phyloP scores from a whole-genome alignment of 208 protist species.

The Tritrichomonas foetus region DNA sequence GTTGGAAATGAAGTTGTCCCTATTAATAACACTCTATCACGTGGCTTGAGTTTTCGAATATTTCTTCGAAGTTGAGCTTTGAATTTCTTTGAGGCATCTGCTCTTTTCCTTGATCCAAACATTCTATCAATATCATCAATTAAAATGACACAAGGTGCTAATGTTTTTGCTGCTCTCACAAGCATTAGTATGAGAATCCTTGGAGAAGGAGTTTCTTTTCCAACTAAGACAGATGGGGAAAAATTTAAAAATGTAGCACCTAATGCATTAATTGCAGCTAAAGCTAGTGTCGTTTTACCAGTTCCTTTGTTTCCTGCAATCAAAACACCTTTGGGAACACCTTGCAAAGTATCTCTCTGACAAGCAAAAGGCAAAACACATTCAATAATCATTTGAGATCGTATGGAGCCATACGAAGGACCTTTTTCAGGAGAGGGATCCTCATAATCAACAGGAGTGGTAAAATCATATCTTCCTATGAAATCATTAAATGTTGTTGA shows the following conservation, averaged over 20 bases:
- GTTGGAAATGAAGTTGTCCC: background rate
- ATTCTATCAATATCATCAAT: constrained; percentile 18
- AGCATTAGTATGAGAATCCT: background rate
- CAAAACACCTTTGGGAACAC: background rate
- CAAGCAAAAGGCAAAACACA: background rate
- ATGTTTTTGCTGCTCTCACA: background rate
- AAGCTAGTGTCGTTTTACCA: constrained; percentile 5
- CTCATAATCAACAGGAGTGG: background rate
- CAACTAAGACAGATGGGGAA: background rate
- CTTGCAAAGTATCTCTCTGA: background rate
- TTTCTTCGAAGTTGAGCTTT: background rate
- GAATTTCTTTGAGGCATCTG: background rate
- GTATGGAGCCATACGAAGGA: background rate
- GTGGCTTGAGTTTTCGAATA: background rate
- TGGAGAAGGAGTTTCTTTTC: background rate
- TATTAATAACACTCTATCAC: background rate
- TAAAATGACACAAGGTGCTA: background rate
- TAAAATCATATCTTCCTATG: background rate
- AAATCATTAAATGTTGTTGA: constrained; percentile 17
- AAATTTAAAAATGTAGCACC: background rate
- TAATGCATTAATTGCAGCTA: background rate
- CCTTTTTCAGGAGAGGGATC: background rate
- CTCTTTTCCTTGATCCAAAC: background rate
- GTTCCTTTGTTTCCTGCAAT: background rate
- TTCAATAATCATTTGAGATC: background rate